phyloP scores from a whole-genome alignment of 2,329 filamentous ascomycete species.

The Fusarium euwallaceae region DNA sequence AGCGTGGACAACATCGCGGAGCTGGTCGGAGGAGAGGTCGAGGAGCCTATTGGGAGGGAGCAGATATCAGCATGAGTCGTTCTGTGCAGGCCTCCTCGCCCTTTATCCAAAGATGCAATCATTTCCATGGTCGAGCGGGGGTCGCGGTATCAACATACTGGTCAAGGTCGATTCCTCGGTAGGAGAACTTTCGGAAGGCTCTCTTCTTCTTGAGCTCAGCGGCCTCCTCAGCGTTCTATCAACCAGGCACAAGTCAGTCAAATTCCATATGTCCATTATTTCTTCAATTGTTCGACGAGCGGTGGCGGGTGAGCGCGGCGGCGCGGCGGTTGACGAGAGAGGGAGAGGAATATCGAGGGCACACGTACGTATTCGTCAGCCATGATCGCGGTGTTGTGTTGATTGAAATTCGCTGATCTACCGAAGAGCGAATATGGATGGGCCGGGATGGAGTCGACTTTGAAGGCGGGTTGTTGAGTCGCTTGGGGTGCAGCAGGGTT shows the following conservation, averaged over 20 bases:
- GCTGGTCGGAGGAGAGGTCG: constrained; percentile 97
- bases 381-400: constrained; percentile 72
- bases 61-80: constrained; percentile 40
- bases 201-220: constrained; percentile 99
- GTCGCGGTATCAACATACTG: constrained; percentile 76
- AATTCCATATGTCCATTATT: constrained; percentile 15
- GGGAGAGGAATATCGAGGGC: constrained; percentile 40
- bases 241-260: constrained; percentile 48
- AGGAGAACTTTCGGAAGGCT: constrained; percentile 99
- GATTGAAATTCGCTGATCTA: constrained; percentile 60
- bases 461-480: constrained; percentile 45
- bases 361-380: constrained; percentile 91
- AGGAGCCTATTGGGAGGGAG: constrained; percentile 78
- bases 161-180: constrained; percentile 99
- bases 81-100: constrained; percentile 9
- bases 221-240: constrained; percentile 95
- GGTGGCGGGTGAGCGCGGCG: constrained; percentile 13
- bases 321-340: constrained; percentile 19
- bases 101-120: constrained; percentile 17
- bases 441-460: constrained; percentile 54
- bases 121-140: constrained; percentile 46
- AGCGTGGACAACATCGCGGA: constrained; percentile 99
- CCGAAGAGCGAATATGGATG: constrained; percentile 59
- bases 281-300: constrained; percentile 6
- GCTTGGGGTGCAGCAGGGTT: constrained; percentile 37